Evolutionary conservation across 2,329 filamentous ascomycete species (phyloP), one percentile per base, ranked within the genome.

Genomic region (Dactylellina parvicollis): DNA sequence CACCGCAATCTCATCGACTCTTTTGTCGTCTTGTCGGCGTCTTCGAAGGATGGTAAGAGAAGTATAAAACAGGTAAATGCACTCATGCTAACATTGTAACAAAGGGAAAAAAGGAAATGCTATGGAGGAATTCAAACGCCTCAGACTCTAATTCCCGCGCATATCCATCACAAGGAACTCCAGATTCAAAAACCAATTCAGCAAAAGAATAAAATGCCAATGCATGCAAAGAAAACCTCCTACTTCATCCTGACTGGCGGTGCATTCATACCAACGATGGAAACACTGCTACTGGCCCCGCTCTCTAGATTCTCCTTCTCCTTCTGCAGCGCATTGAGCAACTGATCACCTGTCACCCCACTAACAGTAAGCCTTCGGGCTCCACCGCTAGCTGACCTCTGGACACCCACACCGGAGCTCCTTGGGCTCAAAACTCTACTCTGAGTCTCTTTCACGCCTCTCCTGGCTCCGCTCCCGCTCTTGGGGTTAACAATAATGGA

Each of bases 401-500:
- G 62, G 12, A 74, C 56, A 50, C 62, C 62, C 1, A 67, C 70
- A 10, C 69, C 54, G 10, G 69, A 73, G 42, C 32, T 60, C 40
- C 40, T 52, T 67, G 77, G 80, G 76, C 76, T 79, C 75, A 77
- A 79, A 14, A 75, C 74, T 16, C 76, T 77, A 46, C 79, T 79
- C 22, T 75, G 75, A 44, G 71, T 65, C 9, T 77, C 75, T 42
- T 79, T 78, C 38, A 80, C 74, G 65, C 77, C 79, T 26, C 79
- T 78, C 12, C 80, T 75, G n/a, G 78, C 65, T 30, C 78, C 77
- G 20, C 79, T 80, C 18, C 80, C 65, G 34, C 78, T 78, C n/a
- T 80, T 78, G 18, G 79, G 77, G n/a, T 80, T 80, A 65, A 80
- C 78, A 26, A 78, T 77, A 26, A 78, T 77, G 65, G 80, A 47